phyloP scores from a whole-genome alignment of 2,329 filamentous ascomycete species.

The Trichoderma sp. region DNA sequence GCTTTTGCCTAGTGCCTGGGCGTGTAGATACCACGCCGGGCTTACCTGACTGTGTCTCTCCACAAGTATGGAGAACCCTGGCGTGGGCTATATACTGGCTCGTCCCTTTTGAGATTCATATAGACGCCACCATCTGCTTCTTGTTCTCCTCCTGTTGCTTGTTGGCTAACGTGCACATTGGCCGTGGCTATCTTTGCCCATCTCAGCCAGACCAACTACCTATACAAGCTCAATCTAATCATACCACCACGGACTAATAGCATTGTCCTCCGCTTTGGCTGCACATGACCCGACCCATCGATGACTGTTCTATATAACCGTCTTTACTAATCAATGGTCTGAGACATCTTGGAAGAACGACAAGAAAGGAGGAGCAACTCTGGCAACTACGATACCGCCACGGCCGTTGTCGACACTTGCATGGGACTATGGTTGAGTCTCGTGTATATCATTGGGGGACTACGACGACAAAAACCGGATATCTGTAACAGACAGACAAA shows the following conservation, averaged over 20 bases:
- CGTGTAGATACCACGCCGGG: not conserved
- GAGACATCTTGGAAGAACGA: not conserved
- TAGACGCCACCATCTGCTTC: not conserved
- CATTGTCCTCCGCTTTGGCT: too few relatives aligned
- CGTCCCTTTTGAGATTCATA: not conserved
- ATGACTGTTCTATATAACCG: not conserved
- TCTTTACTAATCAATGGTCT: not conserved
- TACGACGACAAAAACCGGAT: conserved; percentile 5
- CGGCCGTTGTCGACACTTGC: not conserved
- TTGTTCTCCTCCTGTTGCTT: not conserved
- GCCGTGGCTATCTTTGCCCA: not conserved
- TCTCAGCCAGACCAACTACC: not conserved
- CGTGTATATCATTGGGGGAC: not conserved
- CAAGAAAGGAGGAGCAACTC: not conserved
- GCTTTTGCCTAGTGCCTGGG: not conserved
- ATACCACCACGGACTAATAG: not conserved
- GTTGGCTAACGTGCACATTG: conserved; percentile 1
- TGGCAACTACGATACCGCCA: not conserved
- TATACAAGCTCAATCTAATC: not conserved
- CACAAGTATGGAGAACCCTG: not conserved
- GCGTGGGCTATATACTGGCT: not conserved
- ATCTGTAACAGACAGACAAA: not conserved
- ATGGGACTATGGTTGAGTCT: conserved; percentile 16
- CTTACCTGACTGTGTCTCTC: not conserved
- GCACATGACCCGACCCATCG: not conserved